Base-by-base conservation (phyloP, 352 stramenopile species). In the Pythium utonaiense region DNA sequence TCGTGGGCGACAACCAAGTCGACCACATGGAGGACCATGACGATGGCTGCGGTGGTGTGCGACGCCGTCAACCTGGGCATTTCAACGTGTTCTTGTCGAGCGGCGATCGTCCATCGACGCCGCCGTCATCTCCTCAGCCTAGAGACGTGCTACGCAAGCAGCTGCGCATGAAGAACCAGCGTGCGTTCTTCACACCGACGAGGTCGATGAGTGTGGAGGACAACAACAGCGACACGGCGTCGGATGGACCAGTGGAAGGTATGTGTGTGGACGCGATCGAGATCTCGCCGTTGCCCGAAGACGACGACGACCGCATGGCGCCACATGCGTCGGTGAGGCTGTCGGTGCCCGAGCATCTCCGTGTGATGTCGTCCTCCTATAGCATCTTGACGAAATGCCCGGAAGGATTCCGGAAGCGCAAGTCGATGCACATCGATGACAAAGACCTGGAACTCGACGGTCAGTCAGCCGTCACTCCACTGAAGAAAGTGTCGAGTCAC, bases 401-500 rank as follows among this genome's bases (percentile, higher is more conserved):
- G 1, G 81, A 91, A 59, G 82, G 84, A 6, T 61, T 91, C 42
- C 73, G 80, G 13, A 93, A 93, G 66, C 78, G 84, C 47, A 93
- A 93, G 66, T 91, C 78, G 28, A 64, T 78, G 21, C 74, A 88
- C 55, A 74, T 90, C 33, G 73, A 81, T n/a, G 69, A 69, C 42
- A 51, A 58, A 19, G 47, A 70, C 8, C 28, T 62, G 3, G 28
- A 60, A 4, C 28, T 62, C 16, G 51, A 65, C 19, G 57, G 53
- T 13, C 42, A 58, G 7, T 60, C 40, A 19, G 51, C 50, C 1
- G 34, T 64, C 13, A 41, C 51, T 41, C 67, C 73, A 1, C 59
- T 91, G n/a, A 89, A 89, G 60, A 86, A 86, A 62, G 77, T 73
- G 27, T 88, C 74, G 28, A 91, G 81, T 62, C 74, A 88, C 40